phyloP scores from a whole-genome alignment of 495 filamentous ascomycete genomes.

The Aspergillus diversus region DNA sequence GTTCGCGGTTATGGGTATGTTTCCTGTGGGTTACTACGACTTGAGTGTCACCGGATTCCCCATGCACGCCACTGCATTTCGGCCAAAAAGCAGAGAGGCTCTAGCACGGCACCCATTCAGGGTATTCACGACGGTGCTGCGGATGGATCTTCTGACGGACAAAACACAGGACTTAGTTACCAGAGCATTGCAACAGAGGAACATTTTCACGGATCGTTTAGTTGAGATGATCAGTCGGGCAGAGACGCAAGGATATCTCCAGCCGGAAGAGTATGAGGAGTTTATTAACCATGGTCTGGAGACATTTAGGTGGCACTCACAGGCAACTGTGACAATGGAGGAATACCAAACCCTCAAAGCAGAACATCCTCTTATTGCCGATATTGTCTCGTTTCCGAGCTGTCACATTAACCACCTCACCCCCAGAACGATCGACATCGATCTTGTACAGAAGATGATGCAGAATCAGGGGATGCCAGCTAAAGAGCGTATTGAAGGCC shows the following conservation, averaged over 20 bases:
- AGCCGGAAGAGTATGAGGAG: conserved; percentile 25
- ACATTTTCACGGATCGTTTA: conserved; percentile 41
- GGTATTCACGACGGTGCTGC: conserved; percentile 46
- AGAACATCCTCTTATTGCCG: conserved; percentile 47
- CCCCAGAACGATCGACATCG: conserved; percentile 49
- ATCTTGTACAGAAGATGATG: conserved; percentile 41
- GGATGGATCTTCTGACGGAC: conserved; percentile 40
- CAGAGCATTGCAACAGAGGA: conserved; percentile 32
- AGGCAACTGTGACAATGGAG: conserved; percentile 38
- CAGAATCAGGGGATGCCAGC: conserved; percentile 34
- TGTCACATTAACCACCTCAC: conserved; percentile 53
- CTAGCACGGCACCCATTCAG: conserved; percentile 44
- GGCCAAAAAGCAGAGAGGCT: conserved; percentile 32
- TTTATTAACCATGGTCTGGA: conserved; percentile 40
- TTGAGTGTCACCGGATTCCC: conserved; percentile 43
- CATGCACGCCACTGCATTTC: conserved; percentile 49
- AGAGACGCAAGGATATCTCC: conserved; percentile 29
- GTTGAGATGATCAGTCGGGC: conserved; percentile 29
- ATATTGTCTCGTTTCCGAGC: conserved; percentile 44
- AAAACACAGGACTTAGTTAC: conserved; percentile 31
- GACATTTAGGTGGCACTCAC: conserved; percentile 46
- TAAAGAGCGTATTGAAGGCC: conserved; percentile 48
- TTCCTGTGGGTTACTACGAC: conserved; percentile 51
- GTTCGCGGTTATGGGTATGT: conserved; percentile 47
- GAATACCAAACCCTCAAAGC: conserved; percentile 40